These are phyloP conservation scores for Cochlearia excelsa DNA, from an alignment of 345 rosid species.

Conservation along the genomic window DNA sequence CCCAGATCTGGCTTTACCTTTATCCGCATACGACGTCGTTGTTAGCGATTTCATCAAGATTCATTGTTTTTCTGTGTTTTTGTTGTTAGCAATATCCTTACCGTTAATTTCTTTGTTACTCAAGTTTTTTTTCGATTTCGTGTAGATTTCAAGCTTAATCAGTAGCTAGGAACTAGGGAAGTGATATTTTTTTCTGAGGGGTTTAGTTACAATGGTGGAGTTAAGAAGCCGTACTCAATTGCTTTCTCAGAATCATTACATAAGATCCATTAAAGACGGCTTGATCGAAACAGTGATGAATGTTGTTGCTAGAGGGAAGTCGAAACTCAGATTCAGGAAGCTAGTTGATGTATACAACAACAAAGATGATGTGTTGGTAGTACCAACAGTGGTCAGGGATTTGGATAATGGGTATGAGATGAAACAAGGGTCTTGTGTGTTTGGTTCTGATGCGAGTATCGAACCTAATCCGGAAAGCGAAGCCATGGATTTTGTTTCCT, in stretches of 20 bases:
- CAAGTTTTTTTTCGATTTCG: too few relatives aligned
- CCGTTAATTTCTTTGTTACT: too few relatives aligned
- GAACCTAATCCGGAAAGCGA: constrained; percentile 33
- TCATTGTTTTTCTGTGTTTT: too few relatives aligned
- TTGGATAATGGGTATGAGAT: constrained; percentile 14
- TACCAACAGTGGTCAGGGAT: constrained; percentile 27
- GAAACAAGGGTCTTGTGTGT: constrained; percentile 20
- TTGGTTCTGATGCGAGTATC: constrained; percentile 27
- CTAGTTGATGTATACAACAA: constrained; percentile 42
- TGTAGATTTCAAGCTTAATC: too few relatives aligned
- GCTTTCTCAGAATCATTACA: constrained; percentile 24
- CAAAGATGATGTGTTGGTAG: background rate
- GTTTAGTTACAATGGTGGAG: constrained; percentile 41
- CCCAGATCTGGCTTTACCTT: background rate
- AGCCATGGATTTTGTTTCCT: constrained; percentile 35
- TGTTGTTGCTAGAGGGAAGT: constrained; percentile 38
- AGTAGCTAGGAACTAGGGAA: too few relatives aligned
- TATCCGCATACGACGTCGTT: background rate
- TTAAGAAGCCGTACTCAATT: constrained; percentile 45
- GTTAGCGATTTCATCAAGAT: background rate
- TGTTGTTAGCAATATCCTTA: too few relatives aligned
- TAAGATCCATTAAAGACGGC: constrained; percentile 44
- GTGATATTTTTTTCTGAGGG: too few relatives aligned
- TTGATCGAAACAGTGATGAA: constrained; percentile 37
- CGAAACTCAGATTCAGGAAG: constrained; percentile 46